Evolutionary conservation across 2,329 filamentous ascomycete species (phyloP).

Genomic region (Pseudopyrenochaeta lycopersici): DNA sequence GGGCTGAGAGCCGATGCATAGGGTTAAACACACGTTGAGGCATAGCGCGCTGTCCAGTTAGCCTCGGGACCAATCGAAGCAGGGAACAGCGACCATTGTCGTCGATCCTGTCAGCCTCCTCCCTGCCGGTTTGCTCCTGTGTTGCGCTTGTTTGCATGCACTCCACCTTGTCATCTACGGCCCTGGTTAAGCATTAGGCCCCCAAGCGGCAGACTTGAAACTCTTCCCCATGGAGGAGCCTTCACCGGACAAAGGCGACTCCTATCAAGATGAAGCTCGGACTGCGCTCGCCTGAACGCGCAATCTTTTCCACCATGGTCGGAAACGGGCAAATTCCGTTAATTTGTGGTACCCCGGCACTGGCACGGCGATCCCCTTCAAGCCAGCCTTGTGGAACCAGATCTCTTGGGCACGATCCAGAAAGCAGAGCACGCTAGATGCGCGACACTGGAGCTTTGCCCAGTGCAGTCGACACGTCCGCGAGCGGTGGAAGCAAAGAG

Average conservation of each 20-base stretch:
- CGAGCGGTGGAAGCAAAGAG: neutral
- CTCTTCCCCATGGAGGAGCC: neutral
- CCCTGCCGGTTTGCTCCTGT: conserved; percentile 2
- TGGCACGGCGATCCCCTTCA: conserved; percentile 4
- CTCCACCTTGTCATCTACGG: neutral
- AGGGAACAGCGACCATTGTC: conserved; percentile 6
- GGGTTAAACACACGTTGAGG: neutral
- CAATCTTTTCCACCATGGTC: conserved; percentile 14
- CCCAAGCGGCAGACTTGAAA: conserved; percentile 1
- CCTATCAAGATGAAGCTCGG: neutral
- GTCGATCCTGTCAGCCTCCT: conserved; percentile 20
- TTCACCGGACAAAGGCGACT: neutral
- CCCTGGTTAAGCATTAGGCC: neutral
- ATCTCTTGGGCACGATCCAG: neutral
- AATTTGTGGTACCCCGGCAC: neutral
- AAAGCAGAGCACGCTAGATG: neutral
- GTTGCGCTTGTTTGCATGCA: neutral
- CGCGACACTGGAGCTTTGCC: neutral
- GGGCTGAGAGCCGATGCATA: conserved; percentile 13
- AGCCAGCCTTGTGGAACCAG: conserved; percentile 16
- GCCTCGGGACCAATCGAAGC: conserved; percentile 12
- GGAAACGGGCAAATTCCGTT: conserved; percentile 5
- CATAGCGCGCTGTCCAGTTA: neutral
- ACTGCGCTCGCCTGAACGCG: conserved; percentile 5
- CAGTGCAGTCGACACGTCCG: neutral